A percentile compares a stretch with the other conserved stretches of the same genome.
phyloP scores from a whole-genome alignment of 2,329 filamentous ascomycete species.

The Pestalotiopsis fici region DNA sequence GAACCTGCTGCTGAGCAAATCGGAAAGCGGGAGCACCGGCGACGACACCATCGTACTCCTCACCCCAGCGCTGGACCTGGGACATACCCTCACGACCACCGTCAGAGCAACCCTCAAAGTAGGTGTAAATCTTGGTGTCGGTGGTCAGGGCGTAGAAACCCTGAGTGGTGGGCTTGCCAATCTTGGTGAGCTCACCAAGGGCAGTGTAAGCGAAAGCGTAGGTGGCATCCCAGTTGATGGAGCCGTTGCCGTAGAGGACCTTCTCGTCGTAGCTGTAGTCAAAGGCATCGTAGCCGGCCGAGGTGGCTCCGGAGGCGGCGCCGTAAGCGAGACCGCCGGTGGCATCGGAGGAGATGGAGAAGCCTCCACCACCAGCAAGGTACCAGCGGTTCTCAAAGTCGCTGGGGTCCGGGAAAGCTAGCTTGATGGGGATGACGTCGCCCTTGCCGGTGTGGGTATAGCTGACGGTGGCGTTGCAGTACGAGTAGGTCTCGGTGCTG shows the following conservation, averaged over 20 bases:
- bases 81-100: constrained; percentile 25
- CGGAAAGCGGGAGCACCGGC: constrained; percentile 48
- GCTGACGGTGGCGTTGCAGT: constrained; percentile 36
- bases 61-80: constrained; percentile 41
- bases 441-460: constrained; percentile 33
- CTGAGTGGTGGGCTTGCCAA: constrained; percentile 44
- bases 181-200: constrained; percentile 49
- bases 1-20: constrained; percentile 41
- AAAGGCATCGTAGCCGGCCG: constrained; percentile 45
- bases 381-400: constrained; percentile 46
- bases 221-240: constrained; percentile 49
- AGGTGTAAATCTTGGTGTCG: constrained; percentile 41
- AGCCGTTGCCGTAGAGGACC: constrained; percentile 47
- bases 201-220: constrained; percentile 54
- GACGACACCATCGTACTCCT: constrained; percentile 45
- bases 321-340: constrained; percentile 43
- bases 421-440: constrained; percentile 33
- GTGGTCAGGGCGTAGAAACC: constrained; percentile 36
- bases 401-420: constrained; percentile 33
- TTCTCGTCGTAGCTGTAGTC: constrained; percentile 36
- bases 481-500: constrained; percentile 26
- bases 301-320: constrained; percentile 39
- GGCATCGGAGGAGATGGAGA: constrained; percentile 34
- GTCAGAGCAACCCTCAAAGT: constrained; percentile 51
- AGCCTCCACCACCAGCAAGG: constrained; percentile 44